These are phyloP conservation scores for Rhodocollybia butyracea DNA, from an alignment of 768 basidiomycete genomes.

Conservation along the genomic window DNA sequence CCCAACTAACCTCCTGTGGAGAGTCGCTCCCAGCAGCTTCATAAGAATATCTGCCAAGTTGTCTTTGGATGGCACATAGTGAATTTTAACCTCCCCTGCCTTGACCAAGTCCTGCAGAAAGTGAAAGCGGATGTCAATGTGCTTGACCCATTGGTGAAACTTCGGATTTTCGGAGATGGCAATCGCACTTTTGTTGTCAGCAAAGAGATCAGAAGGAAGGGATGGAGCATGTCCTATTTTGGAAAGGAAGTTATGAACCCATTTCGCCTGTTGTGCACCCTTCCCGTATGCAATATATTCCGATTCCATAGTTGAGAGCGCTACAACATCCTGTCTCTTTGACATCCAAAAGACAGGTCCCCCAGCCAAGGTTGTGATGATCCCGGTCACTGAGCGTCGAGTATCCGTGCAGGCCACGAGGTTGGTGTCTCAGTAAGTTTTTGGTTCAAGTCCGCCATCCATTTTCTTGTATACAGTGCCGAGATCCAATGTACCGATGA, in stretches of 20 bases:
- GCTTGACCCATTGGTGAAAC: constrained; percentile 28
- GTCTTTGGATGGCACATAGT: constrained; percentile 15
- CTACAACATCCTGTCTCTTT: too few species aligned
- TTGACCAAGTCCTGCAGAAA: constrained; percentile 23
- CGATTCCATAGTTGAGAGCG: too few species aligned
- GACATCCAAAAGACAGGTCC: too few species aligned
- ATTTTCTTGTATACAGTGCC: background rate
- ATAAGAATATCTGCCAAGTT: constrained; percentile 30
- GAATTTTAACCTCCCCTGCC: background rate
- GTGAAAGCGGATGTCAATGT: constrained; percentile 34
- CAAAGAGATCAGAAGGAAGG: background rate
- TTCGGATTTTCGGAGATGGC: constrained; percentile 18
- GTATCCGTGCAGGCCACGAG: background rate
- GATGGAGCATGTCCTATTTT: background rate
- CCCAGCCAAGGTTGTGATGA: too few species aligned
- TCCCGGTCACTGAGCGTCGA: too few species aligned
- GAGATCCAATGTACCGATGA: background rate
- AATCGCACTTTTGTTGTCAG: constrained; percentile 26
- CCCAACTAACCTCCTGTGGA: background rate
- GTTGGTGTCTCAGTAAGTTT: background rate
- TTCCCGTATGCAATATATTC: too few species aligned
- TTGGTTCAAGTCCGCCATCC: background rate
- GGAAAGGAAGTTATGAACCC: background rate
- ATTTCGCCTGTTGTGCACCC: too few species aligned
- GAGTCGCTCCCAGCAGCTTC: background rate